Evolutionary conservation across 2,329 filamentous ascomycete genomes (phyloP), one percentile per base, ranked within the genome.

Genomic region (Epichloe elymi): DNA sequence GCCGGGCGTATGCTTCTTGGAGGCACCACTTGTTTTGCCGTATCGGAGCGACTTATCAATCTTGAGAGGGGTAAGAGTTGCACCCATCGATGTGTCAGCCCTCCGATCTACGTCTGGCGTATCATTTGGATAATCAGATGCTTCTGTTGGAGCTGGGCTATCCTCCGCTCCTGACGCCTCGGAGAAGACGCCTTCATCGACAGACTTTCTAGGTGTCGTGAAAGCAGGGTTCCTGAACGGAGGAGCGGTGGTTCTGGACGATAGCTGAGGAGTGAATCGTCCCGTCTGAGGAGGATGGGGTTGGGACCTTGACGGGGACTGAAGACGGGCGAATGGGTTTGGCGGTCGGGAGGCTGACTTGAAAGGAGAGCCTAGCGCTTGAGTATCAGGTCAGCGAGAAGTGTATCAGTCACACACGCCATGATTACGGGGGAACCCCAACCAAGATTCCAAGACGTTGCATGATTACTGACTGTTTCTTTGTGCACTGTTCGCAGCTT

Each of bases 221-320:
- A 84, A 84, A 3, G 79, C 75, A 1, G 80, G 77, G 56, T 83
- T 83, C 20, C 80, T 75, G 55, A 83, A 83, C 0, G 73, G 69
- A 14, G 76, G 69, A 0, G 73, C 75, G 0, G 69, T 66, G 44
- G 69, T 65, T 39, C 67, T 66, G 50, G 67, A 66, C 5, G 67
- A 61, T 4, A 74, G 54, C 43, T 69, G 65, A 5, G 73, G 70
- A 30, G 69, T 70, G 59, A 79, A 76, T 42, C 70, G 63, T 12
- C 71, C 70, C n/a, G 70, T 65, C 50, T 70, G 66, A 2, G 72
- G 70, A 19, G 68, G 63, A 3, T 60, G 59, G 1, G 61, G 63
- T 49, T 65, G 67, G 41, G 68, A 61, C 58, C 71, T 75, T 2
- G 66, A 65, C 8, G 72, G 68, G 2, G 72, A 67, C 54, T 61